Evolutionary conservation across 2,329 filamentous ascomycete species (phyloP).

Genomic region (Monosporascus sp.): DNA sequence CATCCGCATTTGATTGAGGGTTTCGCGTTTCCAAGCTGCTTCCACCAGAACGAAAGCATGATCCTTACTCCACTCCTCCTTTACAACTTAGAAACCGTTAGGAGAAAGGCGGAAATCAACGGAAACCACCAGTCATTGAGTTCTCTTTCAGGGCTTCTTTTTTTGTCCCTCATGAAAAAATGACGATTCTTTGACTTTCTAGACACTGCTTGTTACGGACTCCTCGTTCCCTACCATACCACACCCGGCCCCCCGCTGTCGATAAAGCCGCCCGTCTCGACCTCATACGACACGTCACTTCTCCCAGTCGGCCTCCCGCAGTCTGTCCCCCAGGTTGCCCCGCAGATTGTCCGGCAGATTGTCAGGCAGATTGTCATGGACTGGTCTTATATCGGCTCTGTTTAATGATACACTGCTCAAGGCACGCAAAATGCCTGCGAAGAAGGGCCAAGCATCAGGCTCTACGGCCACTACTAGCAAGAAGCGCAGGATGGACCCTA

Average conservation of each 20-base stretch:
- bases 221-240: conserved; percentile 3
- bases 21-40: too few species aligned
- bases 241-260: conserved; percentile 1
- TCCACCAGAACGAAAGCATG: not conserved
- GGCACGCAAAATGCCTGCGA: conserved; percentile 18
- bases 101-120: conserved; percentile 15
- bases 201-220: conserved; percentile 8
- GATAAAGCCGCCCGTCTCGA: conserved; percentile 21
- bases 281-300: conserved; percentile 15
- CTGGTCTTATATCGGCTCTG: conserved; percentile 6
- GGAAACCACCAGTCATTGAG: conserved; percentile 22
- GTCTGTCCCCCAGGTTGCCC: not conserved
- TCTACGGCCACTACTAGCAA: conserved; percentile 24
- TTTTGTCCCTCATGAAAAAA: conserved; percentile 12
- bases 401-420: conserved; percentile 9
- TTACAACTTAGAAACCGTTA: conserved; percentile 13
- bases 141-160: conserved; percentile 5
- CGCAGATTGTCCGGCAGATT: too few species aligned
- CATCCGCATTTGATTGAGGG: too few species aligned
- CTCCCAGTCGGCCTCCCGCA: conserved; percentile 6
- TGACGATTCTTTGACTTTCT: conserved; percentile 22
- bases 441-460: conserved; percentile 11
- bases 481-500: conserved; percentile 43
- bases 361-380: conserved; percentile 15
- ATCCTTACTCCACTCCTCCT: conserved; percentile 10